These are phyloP conservation scores for Amanita jacksonii DNA, from an alignment of 768 basidiomycete species.

Conservation along the genomic window DNA sequence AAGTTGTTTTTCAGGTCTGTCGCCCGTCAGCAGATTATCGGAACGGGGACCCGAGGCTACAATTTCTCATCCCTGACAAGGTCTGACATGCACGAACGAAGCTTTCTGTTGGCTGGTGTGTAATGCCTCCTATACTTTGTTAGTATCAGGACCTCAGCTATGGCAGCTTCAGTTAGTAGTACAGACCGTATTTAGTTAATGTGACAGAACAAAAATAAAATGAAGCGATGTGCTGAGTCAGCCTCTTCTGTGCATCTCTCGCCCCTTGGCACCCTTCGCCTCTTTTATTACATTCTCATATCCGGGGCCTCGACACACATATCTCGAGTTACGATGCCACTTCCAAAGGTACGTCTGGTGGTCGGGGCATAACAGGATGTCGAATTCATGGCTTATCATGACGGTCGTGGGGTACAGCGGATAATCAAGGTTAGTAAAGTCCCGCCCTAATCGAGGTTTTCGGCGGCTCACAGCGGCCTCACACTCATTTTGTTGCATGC, in stretches of 20 bases:
- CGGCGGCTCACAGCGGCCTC: not conserved
- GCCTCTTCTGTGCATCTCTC: not conserved
- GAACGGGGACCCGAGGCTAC: too few relatives aligned
- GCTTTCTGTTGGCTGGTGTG: too few relatives aligned
- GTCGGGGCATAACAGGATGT: too few relatives aligned
- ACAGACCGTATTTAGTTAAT: too few relatives aligned
- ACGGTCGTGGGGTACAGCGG: slow-evolving; percentile 6
- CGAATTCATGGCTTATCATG: slow-evolving; percentile 10
- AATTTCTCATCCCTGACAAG: too few relatives aligned
- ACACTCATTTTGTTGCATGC: too few relatives aligned
- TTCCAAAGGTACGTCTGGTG: slow-evolving; percentile 3
- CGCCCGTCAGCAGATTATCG: too few relatives aligned
- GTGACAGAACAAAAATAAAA: too few relatives aligned
- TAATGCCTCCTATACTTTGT: too few relatives aligned
- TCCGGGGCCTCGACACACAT: slow-evolving; percentile 1
- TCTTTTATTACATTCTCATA: not conserved
- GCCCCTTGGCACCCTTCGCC: not conserved
- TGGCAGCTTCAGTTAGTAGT: not conserved
- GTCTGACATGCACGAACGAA: too few relatives aligned
- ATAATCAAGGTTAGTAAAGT: slow-evolving; percentile 7
- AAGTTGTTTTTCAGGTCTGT: too few relatives aligned
- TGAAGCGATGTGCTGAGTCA: slow-evolving; percentile 6
- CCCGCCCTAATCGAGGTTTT: not conserved
- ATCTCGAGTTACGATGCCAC: not conserved
- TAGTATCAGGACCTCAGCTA: not conserved